Evolutionary conservation across 352 stramenopile species (phyloP), one percentile per base, ranked within the genome.

Genomic region (Stephanocyclus meneghinianus): DNA sequence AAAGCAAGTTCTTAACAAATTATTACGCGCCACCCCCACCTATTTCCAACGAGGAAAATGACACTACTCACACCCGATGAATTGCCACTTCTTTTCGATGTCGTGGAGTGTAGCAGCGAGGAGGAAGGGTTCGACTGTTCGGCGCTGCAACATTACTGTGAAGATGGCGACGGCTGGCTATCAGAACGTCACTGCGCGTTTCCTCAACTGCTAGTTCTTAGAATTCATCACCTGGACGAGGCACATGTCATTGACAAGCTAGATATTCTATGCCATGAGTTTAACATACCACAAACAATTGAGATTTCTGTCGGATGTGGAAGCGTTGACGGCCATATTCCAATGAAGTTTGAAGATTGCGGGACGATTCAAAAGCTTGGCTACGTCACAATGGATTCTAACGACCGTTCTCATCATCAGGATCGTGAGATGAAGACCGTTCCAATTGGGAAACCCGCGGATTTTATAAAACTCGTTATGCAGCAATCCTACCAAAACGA

Each of bases 221-320:
- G 71, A 67, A 48, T 83, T 48, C 66, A 74, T 30, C 37, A 80
- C 30, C 13, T 57, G 0, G 64, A 80, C 30, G 16, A 63, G 0
- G 64, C 15, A 21, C 40, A 47, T 18, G 37, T 78, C 4, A 45
- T 83, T 42, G 60, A 67, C 40, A 16, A 35, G 9, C 63, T 94
- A 55, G 94, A 98, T 66, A 81, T 98, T 30, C 85, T 97, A 29
- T 97, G 93, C 5, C 95, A 98, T 65, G 91, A 98, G 87, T 95
- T 84, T 18, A 94, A 97, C 73, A 97, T 98, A 59, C 91, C 95
- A 51, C 95, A 93, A 65, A 97, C 96, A 71, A 95, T 98, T 60
- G 95, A 97, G 74, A 84, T 98, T 0, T 83, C 75, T 37, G 78
- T 91, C 15, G 53, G 71, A 68, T 91, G 4, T 76, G 44, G 18